phyloP scores from a whole-genome alignment of 371 early-diverging fungal species.

The Massospora cicadina region DNA sequence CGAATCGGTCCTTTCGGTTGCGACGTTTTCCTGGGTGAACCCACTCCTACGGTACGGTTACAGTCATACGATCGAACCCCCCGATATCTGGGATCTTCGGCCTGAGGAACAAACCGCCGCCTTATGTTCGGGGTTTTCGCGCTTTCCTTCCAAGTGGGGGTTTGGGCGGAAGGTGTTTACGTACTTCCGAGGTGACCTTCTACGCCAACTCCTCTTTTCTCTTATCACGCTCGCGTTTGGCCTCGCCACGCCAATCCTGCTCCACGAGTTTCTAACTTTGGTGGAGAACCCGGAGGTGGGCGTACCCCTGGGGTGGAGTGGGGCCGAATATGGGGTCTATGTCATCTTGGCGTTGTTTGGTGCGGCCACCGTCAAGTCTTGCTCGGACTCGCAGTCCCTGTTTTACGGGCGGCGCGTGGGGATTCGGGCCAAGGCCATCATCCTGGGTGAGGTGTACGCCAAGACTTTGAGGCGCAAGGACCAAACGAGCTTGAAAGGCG shows the following conservation, averaged over 20 bases:
- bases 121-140: neutral
- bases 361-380: conserved; percentile 25
- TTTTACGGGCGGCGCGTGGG: conserved; percentile 13
- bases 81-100: conserved; percentile 12
- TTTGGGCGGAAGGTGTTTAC: neutral
- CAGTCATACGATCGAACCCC: conserved; percentile 3
- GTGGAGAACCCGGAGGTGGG: neutral
- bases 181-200: neutral
- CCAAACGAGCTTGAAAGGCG: conserved; percentile 18
- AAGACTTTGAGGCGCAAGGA: conserved; percentile 36
- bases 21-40: conserved; percentile 13
- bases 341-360: conserved; percentile 17
- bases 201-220: neutral
- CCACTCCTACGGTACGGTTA: conserved; percentile 14
- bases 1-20: neutral
- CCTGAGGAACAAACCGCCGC: neutral
- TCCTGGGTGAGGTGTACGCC: conserved; percentile 33
- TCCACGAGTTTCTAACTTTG: neutral
- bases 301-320: neutral
- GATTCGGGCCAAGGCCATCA: conserved; percentile 24
- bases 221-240: neutral
- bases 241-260: neutral
- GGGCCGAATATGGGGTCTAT: neutral
- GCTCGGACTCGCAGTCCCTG: conserved; percentile 12
- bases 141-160: neutral